Evolutionary conservation across 257 asterid genomes (phyloP).

Genomic region (Primulina huaijiensis): DNA sequence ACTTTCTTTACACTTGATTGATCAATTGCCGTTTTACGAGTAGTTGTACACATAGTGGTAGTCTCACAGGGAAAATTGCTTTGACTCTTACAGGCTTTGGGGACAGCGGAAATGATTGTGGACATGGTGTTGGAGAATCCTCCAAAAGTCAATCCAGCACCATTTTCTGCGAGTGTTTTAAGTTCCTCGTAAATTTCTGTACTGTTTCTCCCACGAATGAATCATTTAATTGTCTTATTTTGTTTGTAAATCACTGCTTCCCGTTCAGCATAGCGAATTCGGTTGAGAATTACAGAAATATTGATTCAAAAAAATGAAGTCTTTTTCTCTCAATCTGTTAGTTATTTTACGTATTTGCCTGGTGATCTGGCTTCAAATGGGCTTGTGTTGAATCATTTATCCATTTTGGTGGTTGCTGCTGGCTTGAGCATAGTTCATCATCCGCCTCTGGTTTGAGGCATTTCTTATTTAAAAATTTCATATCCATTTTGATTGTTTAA

Average conservation of each 20-base stretch:
- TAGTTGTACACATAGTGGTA: background rate
- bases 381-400: too few relatives aligned
- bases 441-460: too few relatives aligned
- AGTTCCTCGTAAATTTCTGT: background rate
- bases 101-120: conserved; percentile 90
- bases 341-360: too few relatives aligned
- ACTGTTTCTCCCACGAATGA: background rate
- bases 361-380: too few relatives aligned
- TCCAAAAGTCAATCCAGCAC: conserved; percentile 53
- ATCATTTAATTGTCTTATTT: background rate
- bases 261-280: background rate
- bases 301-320: too few relatives aligned
- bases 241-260: background rate
- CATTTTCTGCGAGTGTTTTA: conserved; percentile 48
- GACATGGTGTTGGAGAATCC: conserved; percentile 79
- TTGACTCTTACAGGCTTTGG: conserved; percentile 57
- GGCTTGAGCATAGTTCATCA: too few relatives aligned
- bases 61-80: background rate
- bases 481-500: too few relatives aligned
- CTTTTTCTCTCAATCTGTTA: too few relatives aligned
- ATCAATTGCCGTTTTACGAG: background rate
- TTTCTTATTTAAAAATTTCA: too few relatives aligned
- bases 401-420: too few relatives aligned
- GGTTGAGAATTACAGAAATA: too few relatives aligned
- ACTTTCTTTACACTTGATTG: background rate